phyloP scores from a whole-genome alignment of 1,284 basidiomycete genomes.

The Coniferiporia sulphurascens region DNA sequence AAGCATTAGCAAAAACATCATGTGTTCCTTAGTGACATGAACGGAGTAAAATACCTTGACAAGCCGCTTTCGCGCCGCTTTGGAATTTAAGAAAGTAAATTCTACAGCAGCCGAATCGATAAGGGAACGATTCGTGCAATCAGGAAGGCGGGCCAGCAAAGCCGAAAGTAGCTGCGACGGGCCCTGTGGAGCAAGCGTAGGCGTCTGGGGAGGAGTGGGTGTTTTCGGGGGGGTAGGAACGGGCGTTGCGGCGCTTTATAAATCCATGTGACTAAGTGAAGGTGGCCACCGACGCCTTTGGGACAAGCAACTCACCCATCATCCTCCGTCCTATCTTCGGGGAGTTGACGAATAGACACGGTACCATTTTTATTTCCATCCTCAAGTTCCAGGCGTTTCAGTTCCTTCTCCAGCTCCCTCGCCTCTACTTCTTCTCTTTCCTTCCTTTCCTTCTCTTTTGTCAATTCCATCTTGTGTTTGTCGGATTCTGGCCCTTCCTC shows the following conservation, averaged over 20 bases:
- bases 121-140: slow-evolving; percentile 87
- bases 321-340: slow-evolving; percentile 38
- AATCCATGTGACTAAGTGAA: slow-evolving; percentile 6
- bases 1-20: not conserved
- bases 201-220: slow-evolving; percentile 55
- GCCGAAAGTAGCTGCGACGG: slow-evolving; percentile 91
- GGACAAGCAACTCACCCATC: slow-evolving; percentile 28
- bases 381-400: slow-evolving; percentile 41
- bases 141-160: slow-evolving; percentile 88
- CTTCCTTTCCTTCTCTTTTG: slow-evolving; percentile 39
- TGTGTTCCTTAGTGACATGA: not conserved
- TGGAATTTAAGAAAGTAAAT: slow-evolving; percentile 94
- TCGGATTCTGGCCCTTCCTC: slow-evolving; percentile 28
- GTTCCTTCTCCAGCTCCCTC: slow-evolving; percentile 66
- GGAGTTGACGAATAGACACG: slow-evolving; percentile 22
- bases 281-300: not conserved
- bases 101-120: slow-evolving; percentile 95
- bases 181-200: slow-evolving; percentile 72
- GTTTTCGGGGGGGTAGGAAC: slow-evolving; percentile 63
- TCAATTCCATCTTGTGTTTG: slow-evolving; percentile 40
- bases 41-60: slow-evolving; percentile 54
- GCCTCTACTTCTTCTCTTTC: slow-evolving; percentile 48
- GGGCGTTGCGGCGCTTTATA: slow-evolving; percentile 49
- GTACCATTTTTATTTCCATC: slow-evolving; percentile 34
- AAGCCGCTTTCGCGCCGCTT: slow-evolving; percentile 87